phyloP scores from a whole-genome alignment of 2,329 filamentous ascomycete genomes.

The Colletotrichum gloeosporioides region DNA sequence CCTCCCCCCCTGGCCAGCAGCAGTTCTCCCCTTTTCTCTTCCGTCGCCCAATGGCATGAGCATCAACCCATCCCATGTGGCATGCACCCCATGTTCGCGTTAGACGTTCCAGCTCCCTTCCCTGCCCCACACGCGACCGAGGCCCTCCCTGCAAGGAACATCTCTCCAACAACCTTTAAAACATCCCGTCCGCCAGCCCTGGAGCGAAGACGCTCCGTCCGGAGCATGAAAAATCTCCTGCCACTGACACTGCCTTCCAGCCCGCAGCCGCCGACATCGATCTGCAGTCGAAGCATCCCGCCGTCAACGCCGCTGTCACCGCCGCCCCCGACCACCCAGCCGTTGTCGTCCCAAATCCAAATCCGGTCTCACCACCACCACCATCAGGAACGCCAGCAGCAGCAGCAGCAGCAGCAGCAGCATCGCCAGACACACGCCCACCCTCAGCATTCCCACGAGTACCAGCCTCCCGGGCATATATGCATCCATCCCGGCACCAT shows the following conservation, averaged over 20 bases:
- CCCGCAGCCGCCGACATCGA: not conserved
- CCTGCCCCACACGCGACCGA: slow-evolving; percentile 21
- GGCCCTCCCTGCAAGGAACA: slow-evolving; percentile 22
- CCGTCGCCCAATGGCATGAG: slow-evolving; percentile 21
- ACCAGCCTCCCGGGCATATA: not conserved
- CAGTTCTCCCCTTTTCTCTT: slow-evolving; percentile 10
- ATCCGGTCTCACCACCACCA: not conserved
- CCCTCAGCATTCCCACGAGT: not conserved
- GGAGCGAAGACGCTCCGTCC: slow-evolving; percentile 38
- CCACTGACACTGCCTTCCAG: slow-evolving; percentile 38
- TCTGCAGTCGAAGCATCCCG: not conserved
- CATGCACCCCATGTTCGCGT: slow-evolving; percentile 24
- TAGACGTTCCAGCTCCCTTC: slow-evolving; percentile 24
- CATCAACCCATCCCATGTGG: slow-evolving; percentile 23
- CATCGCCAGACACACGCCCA: not conserved
- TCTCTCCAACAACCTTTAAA: slow-evolving; percentile 23
- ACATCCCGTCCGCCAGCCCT: slow-evolving; percentile 22
- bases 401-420: not conserved
- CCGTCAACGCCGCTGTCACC: not conserved
- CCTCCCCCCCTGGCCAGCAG: not conserved
- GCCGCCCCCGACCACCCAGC: not conserved
- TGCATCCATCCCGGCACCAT: slow-evolving; percentile 18
- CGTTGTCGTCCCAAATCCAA: not conserved
- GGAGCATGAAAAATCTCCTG: slow-evolving; percentile 43
- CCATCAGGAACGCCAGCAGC: not conserved